phyloP scores from a whole-genome alignment of 2,329 filamentous ascomycete species.

The Fonsecaea pugnacius region DNA sequence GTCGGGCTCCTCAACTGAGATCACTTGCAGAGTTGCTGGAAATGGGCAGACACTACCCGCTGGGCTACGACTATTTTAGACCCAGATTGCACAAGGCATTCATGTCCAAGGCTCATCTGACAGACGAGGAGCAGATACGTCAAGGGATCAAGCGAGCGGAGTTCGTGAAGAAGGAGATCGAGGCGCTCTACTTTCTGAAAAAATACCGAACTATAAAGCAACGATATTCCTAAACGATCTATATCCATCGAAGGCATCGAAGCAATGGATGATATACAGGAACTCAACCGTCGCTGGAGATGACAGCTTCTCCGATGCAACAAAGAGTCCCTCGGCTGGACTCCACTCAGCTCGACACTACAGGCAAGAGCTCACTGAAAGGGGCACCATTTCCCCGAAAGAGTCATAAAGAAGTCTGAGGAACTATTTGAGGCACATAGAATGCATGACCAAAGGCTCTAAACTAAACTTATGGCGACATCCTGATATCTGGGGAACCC shows the following conservation, averaged over 20 bases:
- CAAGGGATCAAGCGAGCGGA: constrained; percentile 77
- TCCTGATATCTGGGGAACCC: neutral
- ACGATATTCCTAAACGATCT: constrained; percentile 24
- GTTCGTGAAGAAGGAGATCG: constrained; percentile 94
- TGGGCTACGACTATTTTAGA: constrained; percentile 81
- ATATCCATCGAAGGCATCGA: neutral
- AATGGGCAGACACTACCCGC: constrained; percentile 82
- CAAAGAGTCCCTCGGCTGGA: neutral
- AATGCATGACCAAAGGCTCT: neutral
- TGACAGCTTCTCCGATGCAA: neutral
- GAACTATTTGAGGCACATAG: neutral
- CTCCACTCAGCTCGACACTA: neutral
- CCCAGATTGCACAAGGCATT: constrained; percentile 84
- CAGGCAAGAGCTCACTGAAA: neutral
- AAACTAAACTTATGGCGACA: neutral
- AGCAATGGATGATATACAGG: neutral
- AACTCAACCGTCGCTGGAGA: neutral
- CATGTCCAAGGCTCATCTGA: constrained; percentile 70
- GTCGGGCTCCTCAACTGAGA: neutral
- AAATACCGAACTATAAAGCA: constrained; percentile 35
- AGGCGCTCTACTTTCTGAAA: constrained; percentile 69
- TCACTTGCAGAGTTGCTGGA: constrained; percentile 72
- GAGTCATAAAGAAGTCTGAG: neutral
- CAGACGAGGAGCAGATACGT: constrained; percentile 74
- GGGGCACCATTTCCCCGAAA: neutral